Base-by-base conservation (phyloP, 306 rosid genomes). In the Citrullus amarus region DNA sequence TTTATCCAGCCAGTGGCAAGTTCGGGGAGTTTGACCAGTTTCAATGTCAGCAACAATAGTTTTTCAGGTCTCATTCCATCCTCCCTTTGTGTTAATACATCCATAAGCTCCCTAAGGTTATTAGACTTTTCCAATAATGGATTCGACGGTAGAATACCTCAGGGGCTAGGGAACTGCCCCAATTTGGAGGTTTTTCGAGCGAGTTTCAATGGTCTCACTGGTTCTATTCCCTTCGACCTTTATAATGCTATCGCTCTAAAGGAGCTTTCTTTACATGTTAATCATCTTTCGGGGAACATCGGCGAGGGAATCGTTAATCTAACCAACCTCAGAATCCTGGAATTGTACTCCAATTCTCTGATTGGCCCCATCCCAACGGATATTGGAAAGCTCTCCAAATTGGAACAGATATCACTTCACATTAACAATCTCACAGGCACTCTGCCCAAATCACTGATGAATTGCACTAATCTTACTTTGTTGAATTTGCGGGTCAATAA, bases 31-130 rank as follows among this genome's bases (percentile, higher is more conserved):
- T 85, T 91, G 79, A 77, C 81, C 17, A 68, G 82, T 86, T 88
- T 95, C 84, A 95, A 95, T 85, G 91, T 91, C 78, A 92, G 97
- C 78, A 85, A 89, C 84, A 92, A 95, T 83, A 89, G 89, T 81
- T 86, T 95, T 82, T 15, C 75, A 43, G 99, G 99, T 65, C 73
- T 51, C 25, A 82, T 92, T 58, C 91, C 93, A 9, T 22, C 81
- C 79, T 93, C 91, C 20, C 84, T 89, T 76, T 86, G 97, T 78
- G 54, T 41, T n/a, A 80, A 75, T 22, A 81, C 89, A 13, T 72
- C 88, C 44, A 8, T 62, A 63, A 61, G 57, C 62, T 80, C 83
- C 62, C 57, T 95, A 41, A 81, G 83, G 80, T 58, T 84, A 54
- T 76, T 91, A 85, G 99, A 92, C 80, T 86, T 80, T 66, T 95